Conservation (phyloP, 352 stramenopile species). For the Phytophthora pseudosyringae region DNA sequence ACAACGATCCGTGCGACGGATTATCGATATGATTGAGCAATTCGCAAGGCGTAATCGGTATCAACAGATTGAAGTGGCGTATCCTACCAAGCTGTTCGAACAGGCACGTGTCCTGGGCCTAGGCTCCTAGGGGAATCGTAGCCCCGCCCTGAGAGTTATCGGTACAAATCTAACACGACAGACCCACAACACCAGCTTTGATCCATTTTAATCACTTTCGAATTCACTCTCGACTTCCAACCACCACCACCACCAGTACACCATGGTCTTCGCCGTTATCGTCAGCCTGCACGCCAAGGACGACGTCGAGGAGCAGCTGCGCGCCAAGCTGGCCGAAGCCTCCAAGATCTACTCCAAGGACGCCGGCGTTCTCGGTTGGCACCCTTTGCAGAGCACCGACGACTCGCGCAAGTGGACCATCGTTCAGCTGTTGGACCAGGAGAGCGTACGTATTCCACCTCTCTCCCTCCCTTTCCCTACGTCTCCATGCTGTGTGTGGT, state of each 20-base stretch:
- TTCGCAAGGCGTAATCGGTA: too few species aligned
- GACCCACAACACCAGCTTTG: too few species aligned
- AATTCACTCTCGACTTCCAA: conserved; percentile 25
- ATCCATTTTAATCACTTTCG: conserved; percentile 21
- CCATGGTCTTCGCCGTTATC: conserved; percentile 27
- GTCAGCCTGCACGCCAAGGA: conserved; percentile 30
- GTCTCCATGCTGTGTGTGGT: conserved; percentile 3
- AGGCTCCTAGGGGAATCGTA: too few species aligned
- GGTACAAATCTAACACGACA: too few species aligned
- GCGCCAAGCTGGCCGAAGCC: conserved; percentile 24
- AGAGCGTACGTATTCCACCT: conserved; percentile 31
- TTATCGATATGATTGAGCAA: too few species aligned
- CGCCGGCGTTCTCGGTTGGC: conserved; percentile 14
- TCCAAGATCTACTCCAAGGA: conserved; percentile 27
- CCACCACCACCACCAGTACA: too few species aligned
- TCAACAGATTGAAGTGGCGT: too few species aligned
- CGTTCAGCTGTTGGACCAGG: conserved; percentile 24
- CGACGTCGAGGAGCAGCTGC: conserved; percentile 25
- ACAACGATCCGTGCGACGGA: too few species aligned
- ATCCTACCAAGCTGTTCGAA: too few species aligned
- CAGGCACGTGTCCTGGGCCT: too few species aligned
- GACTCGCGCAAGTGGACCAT: conserved; percentile 35
- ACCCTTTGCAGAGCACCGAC: conserved; percentile 21
- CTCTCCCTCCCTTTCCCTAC: too few species aligned
- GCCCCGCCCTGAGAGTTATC: too few species aligned